These are phyloP conservation scores for Perkinsus olseni DNA, from an alignment of 169 alveolate genomes.

Conservation along the genomic window DNA sequence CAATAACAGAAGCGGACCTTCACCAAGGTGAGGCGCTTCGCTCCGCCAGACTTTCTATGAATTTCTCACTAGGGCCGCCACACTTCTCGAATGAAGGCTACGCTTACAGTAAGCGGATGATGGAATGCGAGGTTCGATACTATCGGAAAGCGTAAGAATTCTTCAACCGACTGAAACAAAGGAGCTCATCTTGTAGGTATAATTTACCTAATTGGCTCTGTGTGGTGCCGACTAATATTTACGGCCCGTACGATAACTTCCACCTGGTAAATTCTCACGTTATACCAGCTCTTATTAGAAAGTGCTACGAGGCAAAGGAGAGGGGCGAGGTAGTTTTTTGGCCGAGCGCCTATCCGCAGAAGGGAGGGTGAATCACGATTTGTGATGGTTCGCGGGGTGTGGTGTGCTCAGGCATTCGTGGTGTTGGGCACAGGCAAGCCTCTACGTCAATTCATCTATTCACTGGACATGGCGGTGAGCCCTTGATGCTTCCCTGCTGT, in stretches of 20 bases:
- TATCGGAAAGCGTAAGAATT: background rate
- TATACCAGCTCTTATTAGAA: conserved; percentile 40
- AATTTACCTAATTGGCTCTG: conserved; percentile 19
- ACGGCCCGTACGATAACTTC: conserved; percentile 42
- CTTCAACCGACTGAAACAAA: background rate
- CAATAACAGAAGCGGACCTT: conserved; percentile 21
- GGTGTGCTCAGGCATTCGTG: background rate
- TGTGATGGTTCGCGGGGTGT: background rate
- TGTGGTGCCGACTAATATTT: conserved; percentile 38
- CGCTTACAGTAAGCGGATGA: conserved; percentile 35
- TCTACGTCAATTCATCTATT: conserved; percentile 39
- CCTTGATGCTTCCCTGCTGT: background rate
- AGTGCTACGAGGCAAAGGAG: conserved; percentile 26
- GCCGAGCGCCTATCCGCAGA: background rate
- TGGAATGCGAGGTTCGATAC: conserved; percentile 22
- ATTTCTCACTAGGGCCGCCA: conserved; percentile 17
- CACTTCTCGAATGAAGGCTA: conserved; percentile 47
- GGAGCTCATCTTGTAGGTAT: background rate
- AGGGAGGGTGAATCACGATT: too few relatives aligned
- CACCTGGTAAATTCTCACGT: conserved; percentile 30
- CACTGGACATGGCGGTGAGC: conserved; percentile 32
- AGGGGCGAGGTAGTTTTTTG: background rate
- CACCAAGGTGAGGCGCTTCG: conserved; percentile 4
- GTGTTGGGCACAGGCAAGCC: conserved; percentile 37
- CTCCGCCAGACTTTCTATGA: background rate